Evolutionary conservation across 768 basidiomycete genomes (phyloP).

Genomic region (Phylloporus sp.): DNA sequence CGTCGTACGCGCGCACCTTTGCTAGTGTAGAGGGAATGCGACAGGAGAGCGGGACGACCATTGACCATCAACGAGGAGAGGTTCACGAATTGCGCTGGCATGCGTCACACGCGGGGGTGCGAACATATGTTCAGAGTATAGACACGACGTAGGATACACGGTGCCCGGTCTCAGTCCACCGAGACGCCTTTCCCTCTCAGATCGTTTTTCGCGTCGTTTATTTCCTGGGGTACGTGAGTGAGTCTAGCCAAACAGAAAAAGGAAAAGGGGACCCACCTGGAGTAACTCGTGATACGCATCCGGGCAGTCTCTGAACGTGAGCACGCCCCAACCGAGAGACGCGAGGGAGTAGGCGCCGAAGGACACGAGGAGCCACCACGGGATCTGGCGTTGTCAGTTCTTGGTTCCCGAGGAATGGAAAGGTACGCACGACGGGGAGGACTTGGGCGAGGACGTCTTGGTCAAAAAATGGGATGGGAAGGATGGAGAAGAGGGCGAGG

Average conservation of each 20-base stretch:
- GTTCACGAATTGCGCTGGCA: too few species aligned
- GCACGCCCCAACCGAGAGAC: slow-evolving; percentile 70
- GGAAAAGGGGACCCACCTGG: slow-evolving; percentile 32
- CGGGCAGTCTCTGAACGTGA: slow-evolving; percentile 71
- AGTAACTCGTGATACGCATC: slow-evolving; percentile 73
- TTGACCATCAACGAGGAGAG: too few species aligned
- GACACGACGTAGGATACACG: too few species aligned
- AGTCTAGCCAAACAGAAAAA: too few species aligned
- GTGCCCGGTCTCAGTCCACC: too few species aligned
- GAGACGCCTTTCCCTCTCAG: slow-evolving; percentile 54
- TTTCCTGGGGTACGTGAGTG: slow-evolving; percentile 45
- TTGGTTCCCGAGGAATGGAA: not conserved
- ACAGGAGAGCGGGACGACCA: too few species aligned
- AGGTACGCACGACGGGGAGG: slow-evolving; percentile 11
- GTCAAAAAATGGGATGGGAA: slow-evolving; percentile 16
- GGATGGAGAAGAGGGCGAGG: slow-evolving; percentile 8
- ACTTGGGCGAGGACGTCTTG: slow-evolving; percentile 1
- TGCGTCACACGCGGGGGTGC: too few species aligned
- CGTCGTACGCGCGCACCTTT: too few species aligned
- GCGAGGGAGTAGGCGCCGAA: slow-evolving; percentile 78
- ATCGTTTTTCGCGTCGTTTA: slow-evolving; percentile 54
- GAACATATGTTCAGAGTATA: too few species aligned
- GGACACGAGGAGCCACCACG: slow-evolving; percentile 77
- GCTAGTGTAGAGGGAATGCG: too few species aligned
- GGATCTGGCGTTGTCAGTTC: slow-evolving; percentile 42